These are phyloP conservation scores for Aspergillus biplanus DNA, from an alignment of 495 filamentous ascomycete species.

Conservation along the genomic window DNA sequence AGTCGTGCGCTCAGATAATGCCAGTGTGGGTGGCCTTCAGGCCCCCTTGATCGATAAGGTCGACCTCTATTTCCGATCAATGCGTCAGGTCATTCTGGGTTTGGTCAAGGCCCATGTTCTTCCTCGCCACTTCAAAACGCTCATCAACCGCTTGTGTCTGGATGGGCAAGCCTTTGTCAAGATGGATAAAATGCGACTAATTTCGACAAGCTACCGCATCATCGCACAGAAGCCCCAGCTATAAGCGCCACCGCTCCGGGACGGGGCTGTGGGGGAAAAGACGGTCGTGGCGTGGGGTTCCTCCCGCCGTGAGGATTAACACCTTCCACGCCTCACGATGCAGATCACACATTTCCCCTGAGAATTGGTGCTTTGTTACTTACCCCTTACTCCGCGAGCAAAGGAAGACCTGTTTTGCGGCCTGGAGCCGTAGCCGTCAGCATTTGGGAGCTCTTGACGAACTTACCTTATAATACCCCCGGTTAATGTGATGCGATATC, in stretches of 20 bases:
- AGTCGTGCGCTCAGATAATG: conserved; percentile 58
- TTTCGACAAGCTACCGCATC: conserved; percentile 64
- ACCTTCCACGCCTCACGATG: not conserved
- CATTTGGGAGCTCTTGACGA: not conserved
- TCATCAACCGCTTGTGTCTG: conserved; percentile 64
- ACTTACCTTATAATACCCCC: not conserved
- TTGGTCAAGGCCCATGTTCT: conserved; percentile 56
- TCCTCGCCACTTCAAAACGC: conserved; percentile 63
- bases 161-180: conserved; percentile 65
- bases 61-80: conserved; percentile 61
- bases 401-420: not conserved
- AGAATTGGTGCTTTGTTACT: not conserved
- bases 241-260: not conserved
- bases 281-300: not conserved
- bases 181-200: conserved; percentile 63
- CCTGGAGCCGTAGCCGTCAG: conserved; percentile 1
- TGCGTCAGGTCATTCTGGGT: conserved; percentile 56
- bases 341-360: not conserved
- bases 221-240: conserved; percentile 59
- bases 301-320: not conserved
- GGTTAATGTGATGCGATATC: not conserved
- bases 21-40: conserved; percentile 60
- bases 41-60: conserved; percentile 63
- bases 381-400: conserved; percentile 2
- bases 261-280: conserved; percentile 8